These are phyloP conservation scores for Alternaria novae-zelandiae DNA, from an alignment of 2,329 filamentous ascomycete genomes.

Conservation along the genomic window DNA sequence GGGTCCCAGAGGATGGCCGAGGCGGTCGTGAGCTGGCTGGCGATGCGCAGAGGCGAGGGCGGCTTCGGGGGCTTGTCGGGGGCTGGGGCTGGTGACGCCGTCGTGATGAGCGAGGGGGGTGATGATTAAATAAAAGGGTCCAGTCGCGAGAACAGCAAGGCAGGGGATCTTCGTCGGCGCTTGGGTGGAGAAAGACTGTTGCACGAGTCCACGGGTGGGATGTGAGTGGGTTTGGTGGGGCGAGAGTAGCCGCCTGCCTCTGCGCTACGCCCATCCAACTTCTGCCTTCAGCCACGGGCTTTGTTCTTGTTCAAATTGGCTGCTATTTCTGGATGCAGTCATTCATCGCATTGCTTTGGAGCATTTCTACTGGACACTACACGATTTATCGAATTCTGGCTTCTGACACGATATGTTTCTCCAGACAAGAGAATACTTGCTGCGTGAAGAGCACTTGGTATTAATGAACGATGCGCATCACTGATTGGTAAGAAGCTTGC, in stretches of 20 bases:
- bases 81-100: conserved; percentile 22
- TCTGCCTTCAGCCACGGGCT: not conserved
- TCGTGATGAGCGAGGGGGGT: conserved; percentile 9
- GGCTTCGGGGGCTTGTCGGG: conserved; percentile 1
- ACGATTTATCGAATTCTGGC: too few relatives aligned
- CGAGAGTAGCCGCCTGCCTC: conserved; percentile 12
- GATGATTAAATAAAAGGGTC: conserved; percentile 5
- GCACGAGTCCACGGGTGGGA: conserved; percentile 10
- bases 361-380: not conserved
- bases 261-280: conserved; percentile 6
- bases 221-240: conserved; percentile 18
- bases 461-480: too few relatives aligned
- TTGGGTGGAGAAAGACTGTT: conserved; percentile 8
- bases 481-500: too few relatives aligned
- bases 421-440: too few relatives aligned
- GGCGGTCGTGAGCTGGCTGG: conserved; percentile 56
- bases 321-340: not conserved
- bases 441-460: too few relatives aligned
- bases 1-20: conserved; percentile 58
- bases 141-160: conserved; percentile 12
- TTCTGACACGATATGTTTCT: too few relatives aligned
- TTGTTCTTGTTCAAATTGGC: not conserved
- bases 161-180: conserved; percentile 13
- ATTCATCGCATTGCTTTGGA: not conserved
- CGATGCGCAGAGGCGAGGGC: conserved; percentile 47